A percentile compares a stretch with the other conserved stretches of the same genome.
Evolutionary conservation across 208 protist species (phyloP).

Genomic region (Tetramitus jugosus): DNA sequence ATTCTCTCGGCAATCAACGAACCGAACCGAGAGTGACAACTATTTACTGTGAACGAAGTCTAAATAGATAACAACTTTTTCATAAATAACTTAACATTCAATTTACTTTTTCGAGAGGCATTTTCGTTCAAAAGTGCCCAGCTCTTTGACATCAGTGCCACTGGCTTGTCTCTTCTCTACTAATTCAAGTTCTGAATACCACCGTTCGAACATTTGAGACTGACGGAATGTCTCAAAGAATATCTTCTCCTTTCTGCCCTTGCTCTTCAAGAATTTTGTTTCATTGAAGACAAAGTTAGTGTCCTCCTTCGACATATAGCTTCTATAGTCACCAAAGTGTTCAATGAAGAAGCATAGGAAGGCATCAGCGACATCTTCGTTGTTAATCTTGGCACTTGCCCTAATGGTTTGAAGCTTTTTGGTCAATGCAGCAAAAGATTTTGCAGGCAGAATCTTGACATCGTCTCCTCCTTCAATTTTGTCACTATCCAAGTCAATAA

Average conservation of each 20-base stretch:
- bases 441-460: background rate
- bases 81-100: too few species aligned
- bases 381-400: background rate
- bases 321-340: constrained; percentile 12
- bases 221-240: background rate
- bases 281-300: background rate
- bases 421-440: too few species aligned
- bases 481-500: background rate
- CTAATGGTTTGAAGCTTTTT: background rate
- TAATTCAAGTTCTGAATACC: background rate
- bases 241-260: background rate
- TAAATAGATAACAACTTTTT: too few species aligned
- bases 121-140: too few species aligned
- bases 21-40: too few species aligned
- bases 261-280: background rate
- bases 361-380: background rate
- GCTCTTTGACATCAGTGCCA: too few species aligned
- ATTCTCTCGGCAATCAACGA: too few species aligned
- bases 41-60: too few species aligned
- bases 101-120: too few species aligned
- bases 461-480: background rate
- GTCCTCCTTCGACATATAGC: background rate
- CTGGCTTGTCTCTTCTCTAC: too few species aligned
- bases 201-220: constrained; percentile 18
- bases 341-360: constrained; percentile 10